Evolutionary conservation across 306 rosid genomes (phyloP).

Genomic region (Acacia acuminata): DNA sequence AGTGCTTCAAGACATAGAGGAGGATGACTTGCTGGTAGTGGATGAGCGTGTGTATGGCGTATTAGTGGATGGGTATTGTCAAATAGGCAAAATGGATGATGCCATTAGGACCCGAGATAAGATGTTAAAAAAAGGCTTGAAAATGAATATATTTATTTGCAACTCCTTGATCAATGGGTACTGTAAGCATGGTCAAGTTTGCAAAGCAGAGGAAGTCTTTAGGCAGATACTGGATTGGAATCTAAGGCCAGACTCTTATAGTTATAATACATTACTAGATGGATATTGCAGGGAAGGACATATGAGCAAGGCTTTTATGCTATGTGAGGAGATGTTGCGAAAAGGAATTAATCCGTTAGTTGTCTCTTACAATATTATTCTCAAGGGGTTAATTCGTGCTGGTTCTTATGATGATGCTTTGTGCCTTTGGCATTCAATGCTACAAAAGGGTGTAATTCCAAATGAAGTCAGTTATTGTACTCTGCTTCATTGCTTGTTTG

Average conservation of each 20-base stretch:
- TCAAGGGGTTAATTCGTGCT: conserved; percentile 60
- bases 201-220: conserved; percentile 53
- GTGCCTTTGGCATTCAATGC: conserved; percentile 65
- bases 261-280: conserved; percentile 46
- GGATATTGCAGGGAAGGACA: conserved; percentile 47
- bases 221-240: conserved; percentile 54
- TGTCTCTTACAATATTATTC: conserved; percentile 70
- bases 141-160: conserved; percentile 63
- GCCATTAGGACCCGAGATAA: conserved; percentile 72
- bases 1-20: conserved; percentile 51
- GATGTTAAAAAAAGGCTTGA: conserved; percentile 61
- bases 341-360: conserved; percentile 57
- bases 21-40: conserved; percentile 43
- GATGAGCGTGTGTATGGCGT: conserved; percentile 72
- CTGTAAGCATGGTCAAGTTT: conserved; percentile 57
- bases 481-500: conserved; percentile 67
- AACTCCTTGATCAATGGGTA: conserved; percentile 78
- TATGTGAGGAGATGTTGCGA: conserved; percentile 64
- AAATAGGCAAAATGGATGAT: conserved; percentile 61
- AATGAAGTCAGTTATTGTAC: conserved; percentile 76
- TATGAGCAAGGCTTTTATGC: conserved; percentile 38
- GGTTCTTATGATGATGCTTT: conserved; percentile 57
- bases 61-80: conserved; percentile 71
- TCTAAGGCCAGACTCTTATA: conserved; percentile 42
- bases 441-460: conserved; percentile 57